These are phyloP conservation scores for Saururus chinensis DNA, from an alignment of 164 flowering plant species.

Conservation along the genomic window DNA sequence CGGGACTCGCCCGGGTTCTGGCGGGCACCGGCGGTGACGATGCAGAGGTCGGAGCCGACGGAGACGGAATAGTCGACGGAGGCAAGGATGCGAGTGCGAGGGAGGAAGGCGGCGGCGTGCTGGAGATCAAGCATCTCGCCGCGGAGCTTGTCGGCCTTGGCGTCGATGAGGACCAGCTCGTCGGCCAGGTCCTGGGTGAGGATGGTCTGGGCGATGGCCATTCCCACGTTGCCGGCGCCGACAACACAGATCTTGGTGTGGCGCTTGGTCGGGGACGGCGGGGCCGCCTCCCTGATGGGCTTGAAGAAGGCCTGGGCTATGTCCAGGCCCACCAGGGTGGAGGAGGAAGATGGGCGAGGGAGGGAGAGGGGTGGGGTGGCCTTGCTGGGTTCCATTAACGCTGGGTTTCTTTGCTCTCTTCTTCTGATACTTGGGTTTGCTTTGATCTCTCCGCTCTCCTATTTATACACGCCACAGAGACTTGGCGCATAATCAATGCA, in stretches of 20 bases:
- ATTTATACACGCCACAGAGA: no score
- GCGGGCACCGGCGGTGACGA: slow-evolving; percentile 76
- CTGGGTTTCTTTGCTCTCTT: not conserved
- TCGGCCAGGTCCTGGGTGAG: slow-evolving; percentile 72
- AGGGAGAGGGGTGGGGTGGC: not conserved
- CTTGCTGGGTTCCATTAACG: not conserved
- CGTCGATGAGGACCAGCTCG: slow-evolving; percentile 73
- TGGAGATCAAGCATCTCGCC: slow-evolving; percentile 91
- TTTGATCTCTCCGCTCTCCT: no score
- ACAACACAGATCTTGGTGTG: slow-evolving; percentile 67
- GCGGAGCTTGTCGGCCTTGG: slow-evolving; percentile 58
- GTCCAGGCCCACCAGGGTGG: slow-evolving; percentile 44
- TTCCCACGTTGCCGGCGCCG: slow-evolving; percentile 51
- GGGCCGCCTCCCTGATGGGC: slow-evolving; percentile 33
- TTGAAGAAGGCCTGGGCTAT: slow-evolving; percentile 49
- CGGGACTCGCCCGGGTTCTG: slow-evolving; percentile 67
- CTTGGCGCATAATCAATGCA: no score
- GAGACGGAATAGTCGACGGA: slow-evolving; percentile 50
- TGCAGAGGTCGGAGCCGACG: slow-evolving; percentile 65
- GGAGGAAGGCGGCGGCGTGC: slow-evolving; percentile 87
- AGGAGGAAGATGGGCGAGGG: slow-evolving; percentile 8
- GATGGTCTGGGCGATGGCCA: slow-evolving; percentile 90
- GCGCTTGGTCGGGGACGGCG: slow-evolving; percentile 46
- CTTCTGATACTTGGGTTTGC: no score
- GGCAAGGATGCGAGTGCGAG: slow-evolving; percentile 60